Conservation (phyloP, 768 basidiomycete genomes). For the Lactifluus subvellereus region DNA sequence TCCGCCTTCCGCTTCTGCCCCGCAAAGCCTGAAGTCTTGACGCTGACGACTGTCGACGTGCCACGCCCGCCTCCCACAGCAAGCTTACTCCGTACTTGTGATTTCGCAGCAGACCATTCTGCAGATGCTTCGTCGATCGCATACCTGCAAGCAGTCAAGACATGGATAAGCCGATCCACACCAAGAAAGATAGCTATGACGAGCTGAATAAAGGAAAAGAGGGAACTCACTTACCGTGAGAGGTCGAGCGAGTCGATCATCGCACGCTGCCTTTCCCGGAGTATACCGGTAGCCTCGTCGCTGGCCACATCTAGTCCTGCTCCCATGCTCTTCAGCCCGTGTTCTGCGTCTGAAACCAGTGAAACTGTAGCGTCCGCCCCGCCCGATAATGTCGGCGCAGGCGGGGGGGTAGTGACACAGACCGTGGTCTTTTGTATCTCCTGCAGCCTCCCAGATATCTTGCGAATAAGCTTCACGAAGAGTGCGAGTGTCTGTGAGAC, state of each 20-base stretch:
- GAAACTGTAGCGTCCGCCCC: not conserved
- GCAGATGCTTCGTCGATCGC: slow-evolving; percentile 63
- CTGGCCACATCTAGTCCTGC: slow-evolving; percentile 55
- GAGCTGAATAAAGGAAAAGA: not conserved
- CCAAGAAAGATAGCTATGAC: not conserved
- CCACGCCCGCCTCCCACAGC: slow-evolving; percentile 32
- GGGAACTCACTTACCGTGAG: slow-evolving; percentile 57
- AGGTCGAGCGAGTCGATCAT: slow-evolving; percentile 87
- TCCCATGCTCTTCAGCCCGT: slow-evolving; percentile 31
- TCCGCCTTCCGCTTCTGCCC: slow-evolving; percentile 57
- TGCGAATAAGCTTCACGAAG: slow-evolving; percentile 86
- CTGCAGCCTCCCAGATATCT: slow-evolving; percentile 67
- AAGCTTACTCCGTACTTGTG: slow-evolving; percentile 51
- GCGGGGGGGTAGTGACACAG: slow-evolving; percentile 50
- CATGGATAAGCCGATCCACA: slow-evolving; percentile 12
- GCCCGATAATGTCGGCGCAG: slow-evolving; percentile 17
- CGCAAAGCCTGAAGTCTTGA: slow-evolving; percentile 43
- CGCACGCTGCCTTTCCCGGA: slow-evolving; percentile 71
- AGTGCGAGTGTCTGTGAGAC: slow-evolving; percentile 85
- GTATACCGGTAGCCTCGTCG: slow-evolving; percentile 47
- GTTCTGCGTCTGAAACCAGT: slow-evolving; percentile 21
- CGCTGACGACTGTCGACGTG: slow-evolving; percentile 69
- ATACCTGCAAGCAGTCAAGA: slow-evolving; percentile 41
- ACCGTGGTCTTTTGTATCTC: slow-evolving; percentile 79
- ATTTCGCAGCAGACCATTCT: slow-evolving; percentile 74